Evolutionary conservation across 257 asterid genomes (phyloP), one percentile per base, ranked within the genome.

Genomic region (Capsicum pubescens): DNA sequence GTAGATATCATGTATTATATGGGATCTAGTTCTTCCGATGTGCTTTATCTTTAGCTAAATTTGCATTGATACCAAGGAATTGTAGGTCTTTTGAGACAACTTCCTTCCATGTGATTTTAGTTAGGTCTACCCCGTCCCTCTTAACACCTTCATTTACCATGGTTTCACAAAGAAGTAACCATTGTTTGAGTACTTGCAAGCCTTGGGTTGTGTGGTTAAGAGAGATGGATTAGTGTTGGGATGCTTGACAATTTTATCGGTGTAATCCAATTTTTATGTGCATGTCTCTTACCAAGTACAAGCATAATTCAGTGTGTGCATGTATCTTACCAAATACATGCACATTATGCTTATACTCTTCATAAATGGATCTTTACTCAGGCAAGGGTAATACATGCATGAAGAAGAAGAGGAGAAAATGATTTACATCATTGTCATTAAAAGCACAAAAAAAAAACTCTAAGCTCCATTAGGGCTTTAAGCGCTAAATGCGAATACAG

Each of bases 141-240:
- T 61, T 61, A 61, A 61, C 39, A 21, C 39, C 69, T 61, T 61
- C 69, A 61, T 11, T 61, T 63, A 21, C 8, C 70, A 11, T 63
- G 21, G 70, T 26, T 63, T 63, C 3, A 67, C 77, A 69, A 36
- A 42, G 26, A 4, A 35, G 76, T 26, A 66, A 66, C 21, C 12
- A 68, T 68, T 68, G 76, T 68, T 69, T 17, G 74, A 69, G 76
- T 68, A 36, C 52, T 68, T 68, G 76, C 21, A 36, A 8, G 76
- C 14, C 52, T 8, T 68, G 52, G 13, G 52, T 68, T 68, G 76
- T 36, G 52, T 15, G 76, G 52, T 68, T 68, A 15, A 68, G 13
- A 8, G 52, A 68, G 52, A 68, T 66, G 46, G 42, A 14, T 36
- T 66, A 26, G 32, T 9, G 32, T 66, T 66, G 32, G 72, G 72